Evolutionary conservation across 495 filamentous ascomycete species (phyloP).

Genomic region (Evansstolkia leycettana): DNA sequence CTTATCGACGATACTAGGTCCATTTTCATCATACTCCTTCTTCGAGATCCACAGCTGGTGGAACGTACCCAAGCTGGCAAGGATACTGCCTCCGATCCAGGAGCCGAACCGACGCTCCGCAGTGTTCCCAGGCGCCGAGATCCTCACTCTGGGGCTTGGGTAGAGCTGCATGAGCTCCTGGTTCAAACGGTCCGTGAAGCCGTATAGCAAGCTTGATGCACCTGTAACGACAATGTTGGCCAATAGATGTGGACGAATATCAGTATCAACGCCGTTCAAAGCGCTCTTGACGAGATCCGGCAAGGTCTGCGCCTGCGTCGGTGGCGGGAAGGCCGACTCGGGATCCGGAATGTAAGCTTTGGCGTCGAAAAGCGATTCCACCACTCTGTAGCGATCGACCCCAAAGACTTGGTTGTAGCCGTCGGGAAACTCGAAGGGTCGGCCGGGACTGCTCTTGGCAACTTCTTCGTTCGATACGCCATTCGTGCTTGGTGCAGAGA

Average conservation of each 20-base stretch:
- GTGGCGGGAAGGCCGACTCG: constrained; percentile 31
- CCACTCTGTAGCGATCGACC: constrained; percentile 68
- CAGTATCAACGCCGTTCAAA: constrained; percentile 70
- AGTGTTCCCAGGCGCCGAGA: constrained; percentile 73
- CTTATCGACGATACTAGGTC: constrained; percentile 48
- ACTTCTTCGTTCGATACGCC: constrained; percentile 57
- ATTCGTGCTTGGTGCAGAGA: constrained; percentile 42
- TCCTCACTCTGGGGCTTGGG: constrained; percentile 69
- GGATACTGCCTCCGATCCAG: constrained; percentile 95
- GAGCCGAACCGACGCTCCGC: constrained; percentile 79
- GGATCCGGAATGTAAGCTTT: constrained; percentile 40
- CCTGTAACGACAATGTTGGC: constrained; percentile 90
- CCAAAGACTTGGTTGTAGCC: constrained; percentile 91
- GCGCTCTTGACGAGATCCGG: constrained; percentile 67
- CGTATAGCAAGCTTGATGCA: constrained; percentile 68
- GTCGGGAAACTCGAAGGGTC: constrained; percentile 93
- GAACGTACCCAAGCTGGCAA: constrained; percentile 94
- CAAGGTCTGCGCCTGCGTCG: constrained; percentile 61
- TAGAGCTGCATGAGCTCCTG: constrained; percentile 66
- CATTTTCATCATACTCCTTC: constrained; percentile 51
- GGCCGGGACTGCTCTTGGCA: constrained; percentile 49
- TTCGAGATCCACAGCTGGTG: constrained; percentile 97
- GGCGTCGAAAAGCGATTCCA: constrained; percentile 82
- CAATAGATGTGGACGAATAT: constrained; percentile 71
- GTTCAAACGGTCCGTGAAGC: constrained; percentile 81